Percentiles rank a stretch among this genome's conserved stretches.
Conservation (phyloP, 768 basidiomycete genomes). For the Boletus rex-veris region DNA sequence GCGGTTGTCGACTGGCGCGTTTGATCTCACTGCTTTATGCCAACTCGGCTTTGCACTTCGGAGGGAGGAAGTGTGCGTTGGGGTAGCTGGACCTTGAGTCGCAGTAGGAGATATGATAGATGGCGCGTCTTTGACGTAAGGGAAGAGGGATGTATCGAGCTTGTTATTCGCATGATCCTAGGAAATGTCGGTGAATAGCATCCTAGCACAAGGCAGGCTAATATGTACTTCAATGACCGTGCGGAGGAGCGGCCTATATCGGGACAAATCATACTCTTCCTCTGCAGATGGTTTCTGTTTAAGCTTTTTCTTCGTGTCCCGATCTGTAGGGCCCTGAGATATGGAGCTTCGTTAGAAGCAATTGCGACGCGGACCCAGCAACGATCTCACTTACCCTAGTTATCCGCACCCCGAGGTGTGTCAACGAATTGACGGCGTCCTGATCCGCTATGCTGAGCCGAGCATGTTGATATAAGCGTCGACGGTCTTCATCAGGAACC, state of each 20-base stretch:
- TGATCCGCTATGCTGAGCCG: slow-evolving; percentile 83
- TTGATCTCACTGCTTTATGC: slow-evolving; percentile 72
- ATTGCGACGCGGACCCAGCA: background rate
- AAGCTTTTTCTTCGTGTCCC: slow-evolving; percentile 74
- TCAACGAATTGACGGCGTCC: slow-evolving; percentile 87
- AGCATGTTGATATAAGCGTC: slow-evolving; percentile 93
- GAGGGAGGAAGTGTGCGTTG: slow-evolving; percentile 66
- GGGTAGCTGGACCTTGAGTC: slow-evolving; percentile 44
- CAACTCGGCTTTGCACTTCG: slow-evolving; percentile 88
- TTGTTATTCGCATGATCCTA: slow-evolving; percentile 82
- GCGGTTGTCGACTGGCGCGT: slow-evolving; percentile 48
- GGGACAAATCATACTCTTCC: slow-evolving; percentile 96
- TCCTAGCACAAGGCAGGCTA: background rate
- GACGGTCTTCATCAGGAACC: slow-evolving; percentile 96
- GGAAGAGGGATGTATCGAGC: slow-evolving; percentile 78
- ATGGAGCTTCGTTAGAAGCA: background rate
- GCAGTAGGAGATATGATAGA: slow-evolving; percentile 44
- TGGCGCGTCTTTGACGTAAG: slow-evolving; percentile 84
- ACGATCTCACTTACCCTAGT: slow-evolving; percentile 55
- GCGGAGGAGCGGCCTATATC: slow-evolving; percentile 82
- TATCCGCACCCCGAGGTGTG: slow-evolving; percentile 79
- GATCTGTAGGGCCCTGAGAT: slow-evolving; percentile 64
- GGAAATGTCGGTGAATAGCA: background rate
- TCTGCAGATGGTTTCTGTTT: slow-evolving; percentile 73
- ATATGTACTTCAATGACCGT: slow-evolving; percentile 74